Conservation (phyloP, 2,329 filamentous ascomycete species). For the Bipolaris zeicola region DNA sequence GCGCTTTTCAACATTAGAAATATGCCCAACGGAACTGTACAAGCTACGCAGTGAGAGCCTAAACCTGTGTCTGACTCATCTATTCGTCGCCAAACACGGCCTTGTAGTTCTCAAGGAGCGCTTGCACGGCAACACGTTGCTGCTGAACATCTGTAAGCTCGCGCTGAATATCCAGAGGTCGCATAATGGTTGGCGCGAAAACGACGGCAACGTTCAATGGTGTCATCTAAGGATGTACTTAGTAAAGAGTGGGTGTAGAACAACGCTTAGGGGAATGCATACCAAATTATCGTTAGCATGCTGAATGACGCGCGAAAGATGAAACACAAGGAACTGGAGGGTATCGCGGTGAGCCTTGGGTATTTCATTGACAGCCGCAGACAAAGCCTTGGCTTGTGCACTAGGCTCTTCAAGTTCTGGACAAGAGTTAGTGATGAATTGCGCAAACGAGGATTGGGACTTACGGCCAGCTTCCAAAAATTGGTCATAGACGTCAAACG, state of each 20-base stretch:
- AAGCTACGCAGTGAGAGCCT: neutral
- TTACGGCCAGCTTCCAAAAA: conserved; percentile 80
- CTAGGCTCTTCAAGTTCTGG: conserved; percentile 66
- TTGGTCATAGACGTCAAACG: conserved; percentile 88
- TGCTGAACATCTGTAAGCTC: conserved; percentile 96
- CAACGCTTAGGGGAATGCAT: conserved; percentile 44
- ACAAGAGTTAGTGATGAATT: conserved; percentile 9
- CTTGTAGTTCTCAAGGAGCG: conserved; percentile 87
- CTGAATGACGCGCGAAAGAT: conserved; percentile 83
- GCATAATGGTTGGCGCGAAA: conserved; percentile 97
- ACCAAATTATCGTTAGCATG: conserved; percentile 84
- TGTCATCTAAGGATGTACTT: conserved; percentile 71
- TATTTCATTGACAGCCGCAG: conserved; percentile 75
- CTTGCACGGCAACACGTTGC: conserved; percentile 91
- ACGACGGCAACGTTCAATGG: conserved; percentile 95
- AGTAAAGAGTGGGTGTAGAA: conserved; percentile 10
- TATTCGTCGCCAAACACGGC: conserved; percentile 68
- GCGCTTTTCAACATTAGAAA: neutral
- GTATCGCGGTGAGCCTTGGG: conserved; percentile 86
- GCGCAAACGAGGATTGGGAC: conserved; percentile 36
- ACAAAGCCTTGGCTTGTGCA: conserved; percentile 62
- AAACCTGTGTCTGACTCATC: neutral
- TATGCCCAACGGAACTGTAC: neutral
- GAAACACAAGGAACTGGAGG: conserved; percentile 91
- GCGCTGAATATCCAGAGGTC: conserved; percentile 83